Base-by-base conservation (phyloP, 2,329 filamentous ascomycete genomes). In the Fusarium bactridioides region DNA sequence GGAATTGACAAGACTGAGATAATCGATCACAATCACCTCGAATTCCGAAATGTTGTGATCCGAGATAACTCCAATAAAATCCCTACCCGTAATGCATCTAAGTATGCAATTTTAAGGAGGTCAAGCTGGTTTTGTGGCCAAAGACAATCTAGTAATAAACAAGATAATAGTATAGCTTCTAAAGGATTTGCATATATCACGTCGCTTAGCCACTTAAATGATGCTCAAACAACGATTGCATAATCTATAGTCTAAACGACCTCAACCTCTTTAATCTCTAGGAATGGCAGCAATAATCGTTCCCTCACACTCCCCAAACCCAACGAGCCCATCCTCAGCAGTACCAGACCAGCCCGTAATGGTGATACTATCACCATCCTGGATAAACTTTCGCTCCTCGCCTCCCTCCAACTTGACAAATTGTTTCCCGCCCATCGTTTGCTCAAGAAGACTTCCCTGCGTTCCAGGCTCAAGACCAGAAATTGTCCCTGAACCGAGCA, bases 401-500 rank as follows among this genome's bases (percentile, higher is more conserved):
- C 91, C 91, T 23, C 88, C 88, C 1, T 84, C 84, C n/a, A 94
- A 80, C 76, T 86, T 85, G 25, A 94, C 83, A 4, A 87, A 80
- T 16, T 83, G 83, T 82, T 93, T 94, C 2, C 93, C 93, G 47
- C 89, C 90, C 72, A 89, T 85, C 1, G 88, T 93, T 78, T 92
- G 89, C 82, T 95, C 93, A 38, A 95, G 80, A 54, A 95, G 80
- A 78, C 91, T 92, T 9, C 93, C 93, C 70, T 90, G 84, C 10
- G 89, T 88, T 16, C 92, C 92, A 1, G 81, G 45, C 64, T 90
- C 84, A 21, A 88, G 87, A 13, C 93, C 93, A 0, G 82, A 83
- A 69, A 95, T 94, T 0, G 93, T 95, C 11, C 93, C 93, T 3
- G 91, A 93, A 4, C 93, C 93, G 4, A 96, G 82, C 37, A 96